phyloP scores from a whole-genome alignment of 306 rosid species.

The Morella rubra region DNA sequence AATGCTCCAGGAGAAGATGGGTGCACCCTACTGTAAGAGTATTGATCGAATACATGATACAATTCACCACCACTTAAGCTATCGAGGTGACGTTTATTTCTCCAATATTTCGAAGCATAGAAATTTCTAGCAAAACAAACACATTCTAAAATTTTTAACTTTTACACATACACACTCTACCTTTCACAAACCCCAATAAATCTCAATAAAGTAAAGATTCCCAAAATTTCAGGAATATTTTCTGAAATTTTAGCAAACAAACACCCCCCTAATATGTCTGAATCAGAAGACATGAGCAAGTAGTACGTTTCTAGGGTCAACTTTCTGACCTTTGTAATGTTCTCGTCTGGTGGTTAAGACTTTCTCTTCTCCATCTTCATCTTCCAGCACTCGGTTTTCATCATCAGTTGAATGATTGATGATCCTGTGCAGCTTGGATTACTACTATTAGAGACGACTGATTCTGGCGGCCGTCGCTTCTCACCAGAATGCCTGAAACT shows the following conservation, averaged over 20 bases:
- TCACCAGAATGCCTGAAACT: not conserved
- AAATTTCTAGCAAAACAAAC: too few relatives aligned
- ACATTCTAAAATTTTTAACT: too few relatives aligned
- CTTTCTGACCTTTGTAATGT: not conserved
- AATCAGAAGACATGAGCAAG: conserved; percentile 23
- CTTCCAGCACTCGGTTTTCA: conserved; percentile 13
- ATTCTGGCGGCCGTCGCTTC: not conserved
- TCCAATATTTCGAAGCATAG: too few relatives aligned
- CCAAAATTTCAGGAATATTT: too few relatives aligned
- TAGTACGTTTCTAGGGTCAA: conserved; percentile 22
- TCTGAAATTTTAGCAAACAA: too few relatives aligned
- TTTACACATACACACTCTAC: too few relatives aligned
- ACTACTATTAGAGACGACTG: not conserved
- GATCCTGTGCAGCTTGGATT: not conserved
- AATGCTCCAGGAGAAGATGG: conserved; percentile 28
- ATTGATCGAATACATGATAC: conserved; percentile 4
- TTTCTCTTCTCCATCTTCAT: not conserved
- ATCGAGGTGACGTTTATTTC: too few relatives aligned
- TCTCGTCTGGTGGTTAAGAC: not conserved
- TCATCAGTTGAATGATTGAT: conserved; percentile 14
- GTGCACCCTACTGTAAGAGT: conserved; percentile 21
- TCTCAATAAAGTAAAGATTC: too few relatives aligned
- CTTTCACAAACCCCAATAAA: too few relatives aligned
- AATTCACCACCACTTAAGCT: conserved; percentile 16
- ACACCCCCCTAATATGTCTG: conserved; percentile 19